These are phyloP conservation scores for Cystofilobasidium ferigula DNA, from an alignment of 768 basidiomycete species.

Conservation along the genomic window DNA sequence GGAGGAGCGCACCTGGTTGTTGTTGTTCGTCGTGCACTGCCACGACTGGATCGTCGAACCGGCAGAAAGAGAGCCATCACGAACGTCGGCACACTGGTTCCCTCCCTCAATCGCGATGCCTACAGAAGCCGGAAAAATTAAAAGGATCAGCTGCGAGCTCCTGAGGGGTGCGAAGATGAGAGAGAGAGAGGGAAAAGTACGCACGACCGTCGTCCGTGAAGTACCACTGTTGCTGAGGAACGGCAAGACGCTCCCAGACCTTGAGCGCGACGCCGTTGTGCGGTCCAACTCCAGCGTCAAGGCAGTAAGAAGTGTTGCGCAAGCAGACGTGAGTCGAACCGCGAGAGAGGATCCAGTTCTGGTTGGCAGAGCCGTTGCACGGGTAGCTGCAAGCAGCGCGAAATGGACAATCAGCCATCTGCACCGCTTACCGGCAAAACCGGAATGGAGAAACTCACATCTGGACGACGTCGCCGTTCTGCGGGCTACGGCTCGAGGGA, in stretches of 20 bases:
- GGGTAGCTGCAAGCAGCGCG: too few relatives aligned
- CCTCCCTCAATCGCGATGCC: conserved; percentile 29
- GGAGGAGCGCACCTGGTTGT: conserved; percentile 2
- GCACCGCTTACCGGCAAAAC: too few relatives aligned
- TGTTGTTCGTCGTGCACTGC: conserved; percentile 27
- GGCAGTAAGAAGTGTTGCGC: conserved; percentile 26
- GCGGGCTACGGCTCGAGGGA: too few relatives aligned
- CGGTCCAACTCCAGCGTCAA: conserved; percentile 24
- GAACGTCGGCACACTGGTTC: conserved; percentile 33
- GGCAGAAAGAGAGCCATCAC: conserved; percentile 27
- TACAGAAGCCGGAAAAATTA: too few relatives aligned
- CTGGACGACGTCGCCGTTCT: too few relatives aligned
- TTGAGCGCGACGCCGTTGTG: neutral
- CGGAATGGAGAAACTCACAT: too few relatives aligned
- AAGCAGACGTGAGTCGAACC: neutral
- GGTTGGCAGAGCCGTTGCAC: neutral
- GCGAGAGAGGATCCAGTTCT: neutral
- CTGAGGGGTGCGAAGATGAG: too few relatives aligned
- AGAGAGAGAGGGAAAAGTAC: too few relatives aligned
- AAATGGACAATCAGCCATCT: too few relatives aligned
- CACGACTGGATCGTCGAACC: conserved; percentile 29
- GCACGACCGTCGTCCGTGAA: conserved; percentile 28
- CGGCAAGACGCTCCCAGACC: conserved; percentile 19
- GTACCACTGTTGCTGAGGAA: conserved; percentile 31
- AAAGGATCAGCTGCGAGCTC: too few relatives aligned